These are phyloP conservation scores for Megacollybia marginata DNA, from an alignment of 768 basidiomycete species.

Conservation along the genomic window DNA sequence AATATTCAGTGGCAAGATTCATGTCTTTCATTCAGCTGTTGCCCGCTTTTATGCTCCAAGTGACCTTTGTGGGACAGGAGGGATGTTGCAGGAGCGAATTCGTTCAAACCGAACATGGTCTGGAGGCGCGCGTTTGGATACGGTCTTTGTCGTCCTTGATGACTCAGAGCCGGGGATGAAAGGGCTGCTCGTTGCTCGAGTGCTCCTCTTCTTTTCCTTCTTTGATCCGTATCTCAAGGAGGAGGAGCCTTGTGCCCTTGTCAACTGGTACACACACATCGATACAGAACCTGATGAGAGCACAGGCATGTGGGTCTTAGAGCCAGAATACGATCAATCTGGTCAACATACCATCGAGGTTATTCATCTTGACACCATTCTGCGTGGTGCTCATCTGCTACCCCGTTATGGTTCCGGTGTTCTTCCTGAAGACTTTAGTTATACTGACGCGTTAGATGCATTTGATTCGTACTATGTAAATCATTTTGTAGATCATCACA, in stretches of 20 bases:
- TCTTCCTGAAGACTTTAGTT: conserved; percentile 13
- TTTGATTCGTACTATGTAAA: conserved; percentile 24
- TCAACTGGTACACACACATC: conserved; percentile 17
- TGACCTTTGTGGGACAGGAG: conserved; percentile 19
- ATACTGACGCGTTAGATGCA: conserved; percentile 14
- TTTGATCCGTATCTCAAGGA: conserved; percentile 1
- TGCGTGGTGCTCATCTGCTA: conserved; percentile 19
- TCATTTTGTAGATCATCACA: conserved; percentile 24
- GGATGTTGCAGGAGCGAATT: conserved; percentile 21
- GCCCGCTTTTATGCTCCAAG: conserved; percentile 22
- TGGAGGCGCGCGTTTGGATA: conserved; percentile 15
- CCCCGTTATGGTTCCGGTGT: conserved; percentile 16
- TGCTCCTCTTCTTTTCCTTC: conserved; percentile 25
- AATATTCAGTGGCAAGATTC: conserved; percentile 2
- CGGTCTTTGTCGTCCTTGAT: conserved; percentile 19
- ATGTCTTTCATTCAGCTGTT: too few relatives aligned
- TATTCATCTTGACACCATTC: conserved; percentile 17
- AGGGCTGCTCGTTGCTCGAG: conserved; percentile 18
- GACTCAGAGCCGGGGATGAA: conserved; percentile 14
- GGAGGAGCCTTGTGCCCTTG: conserved; percentile 16
- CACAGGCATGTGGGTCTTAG: conserved; percentile 26
- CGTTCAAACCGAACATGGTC: conserved; percentile 17
- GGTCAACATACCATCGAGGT: conserved; percentile 9
- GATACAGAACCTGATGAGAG: conserved; percentile 11
- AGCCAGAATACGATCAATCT: conserved; percentile 7